A percentile compares a stretch with the other conserved stretches of the same genome.
phyloP scores from a whole-genome alignment of 2,329 filamentous ascomycete species.

The Colletotrichum acutatum region DNA sequence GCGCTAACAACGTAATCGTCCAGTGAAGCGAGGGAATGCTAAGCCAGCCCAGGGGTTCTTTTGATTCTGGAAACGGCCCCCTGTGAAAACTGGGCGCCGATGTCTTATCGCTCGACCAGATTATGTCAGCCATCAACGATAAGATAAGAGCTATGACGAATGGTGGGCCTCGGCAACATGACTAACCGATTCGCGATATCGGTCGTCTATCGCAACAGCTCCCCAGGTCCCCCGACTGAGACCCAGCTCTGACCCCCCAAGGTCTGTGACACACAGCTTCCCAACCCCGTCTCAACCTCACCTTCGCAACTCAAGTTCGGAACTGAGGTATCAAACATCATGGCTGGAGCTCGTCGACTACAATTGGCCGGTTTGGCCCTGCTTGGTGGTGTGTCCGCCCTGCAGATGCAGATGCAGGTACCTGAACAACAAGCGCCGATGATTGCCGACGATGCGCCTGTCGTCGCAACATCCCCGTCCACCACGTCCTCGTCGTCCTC shows the following conservation, averaged over 20 bases:
- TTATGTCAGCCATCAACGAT: conserved; percentile 13
- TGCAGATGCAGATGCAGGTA: conserved; percentile 28
- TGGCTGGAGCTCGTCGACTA: conserved; percentile 24
- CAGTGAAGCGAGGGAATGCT: conserved; percentile 12
- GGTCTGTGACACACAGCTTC: conserved; percentile 26
- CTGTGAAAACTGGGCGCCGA: background rate
- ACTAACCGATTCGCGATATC: conserved; percentile 35
- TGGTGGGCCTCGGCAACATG: conserved; percentile 18
- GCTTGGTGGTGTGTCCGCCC: conserved; percentile 25
- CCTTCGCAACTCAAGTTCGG: conserved; percentile 13
- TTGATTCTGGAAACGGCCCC: no score
- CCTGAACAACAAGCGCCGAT: conserved; percentile 27
- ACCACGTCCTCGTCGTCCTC: conserved; percentile 9
- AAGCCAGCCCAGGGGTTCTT: background rate
- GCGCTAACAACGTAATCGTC: conserved; percentile 11
- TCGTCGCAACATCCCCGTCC: background rate
- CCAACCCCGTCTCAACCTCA: conserved; percentile 26
- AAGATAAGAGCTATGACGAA: conserved; percentile 21
- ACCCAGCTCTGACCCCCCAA: background rate
- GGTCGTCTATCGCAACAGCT: conserved; percentile 30
- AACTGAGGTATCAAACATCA: conserved; percentile 8
- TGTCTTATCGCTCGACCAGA: background rate
- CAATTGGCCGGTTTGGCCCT: conserved; percentile 24
- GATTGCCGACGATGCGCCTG: conserved; percentile 24
- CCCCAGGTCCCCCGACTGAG: background rate